Evolutionary conservation across 139 green algal genomes (phyloP).

Genomic region (Bryopsis sp.): DNA sequence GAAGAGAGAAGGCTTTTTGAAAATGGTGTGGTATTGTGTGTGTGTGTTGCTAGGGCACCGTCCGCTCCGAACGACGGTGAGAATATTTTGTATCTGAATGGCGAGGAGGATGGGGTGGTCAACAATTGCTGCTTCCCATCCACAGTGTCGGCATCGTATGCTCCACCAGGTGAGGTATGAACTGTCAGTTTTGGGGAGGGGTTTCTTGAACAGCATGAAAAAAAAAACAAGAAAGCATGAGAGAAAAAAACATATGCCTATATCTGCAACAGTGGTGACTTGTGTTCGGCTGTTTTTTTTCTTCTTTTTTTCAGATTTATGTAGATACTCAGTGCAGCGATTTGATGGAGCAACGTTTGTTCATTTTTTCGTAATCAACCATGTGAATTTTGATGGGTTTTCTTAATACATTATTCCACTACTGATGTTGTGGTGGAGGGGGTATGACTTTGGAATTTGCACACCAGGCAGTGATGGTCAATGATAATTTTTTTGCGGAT

Average conservation of each 20-base stretch:
- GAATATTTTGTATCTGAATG: slow-evolving; percentile 89
- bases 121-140: slow-evolving; percentile 96
- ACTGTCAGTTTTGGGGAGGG: neutral
- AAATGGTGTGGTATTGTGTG: neutral
- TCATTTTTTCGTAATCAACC: neutral
- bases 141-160: slow-evolving; percentile 76
- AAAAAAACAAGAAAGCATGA: too few relatives aligned
- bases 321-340: neutral
- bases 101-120: slow-evolving; percentile 58
- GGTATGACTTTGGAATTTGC: neutral
- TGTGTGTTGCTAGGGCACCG: slow-evolving; percentile 14
- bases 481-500: neutral
- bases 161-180: slow-evolving; percentile 65
- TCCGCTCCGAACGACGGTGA: slow-evolving; percentile 33
- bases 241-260: too few relatives aligned
- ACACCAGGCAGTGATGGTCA: neutral
- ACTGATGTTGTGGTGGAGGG: neutral
- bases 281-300: neutral
- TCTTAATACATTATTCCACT: neutral
- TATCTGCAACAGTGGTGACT: neutral
- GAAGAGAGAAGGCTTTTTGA: too few relatives aligned
- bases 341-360: neutral
- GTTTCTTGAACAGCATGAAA: too few relatives aligned
- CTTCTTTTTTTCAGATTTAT: neutral
- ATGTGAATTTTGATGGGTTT: neutral